Base-by-base conservation (phyloP, 176 grass and related monocot genomes). In the Tuctoria greenei region DNA sequence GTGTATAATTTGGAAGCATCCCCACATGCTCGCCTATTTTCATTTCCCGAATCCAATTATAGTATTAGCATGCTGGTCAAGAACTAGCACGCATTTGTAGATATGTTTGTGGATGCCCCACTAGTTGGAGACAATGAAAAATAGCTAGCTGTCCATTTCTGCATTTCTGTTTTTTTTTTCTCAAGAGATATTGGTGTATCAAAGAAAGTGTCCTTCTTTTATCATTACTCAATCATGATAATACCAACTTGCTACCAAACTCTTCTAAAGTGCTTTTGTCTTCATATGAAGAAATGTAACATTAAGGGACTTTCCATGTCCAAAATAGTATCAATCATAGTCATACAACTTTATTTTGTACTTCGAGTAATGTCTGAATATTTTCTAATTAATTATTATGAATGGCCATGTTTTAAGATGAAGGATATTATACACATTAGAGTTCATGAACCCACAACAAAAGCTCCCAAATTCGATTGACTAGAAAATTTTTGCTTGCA, bases 181-280 rank as follows among this genome's bases (percentile, higher is more conserved):
- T 0, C 12, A 40, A 40, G 61, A 69, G 52, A 83, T 79, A 83
- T 86, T 74, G n/a, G 56, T 49, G 38, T 65, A 62, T 69, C 25
- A 68, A 45, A 49, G 23, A 67, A 83, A 83, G 80, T 40, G 44
- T 12, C 25, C 75, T 79, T 88, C 69, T 69, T 83, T 83, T 83
- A 73, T 18, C 38, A 57, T 63, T 69, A 88, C 75, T 79, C 80
- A 56, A 79, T 69, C 71, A 75, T 79, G 43, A 79, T 79, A 75
- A 80, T 77, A 75, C 59, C 81, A 71, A 88, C 81, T 79, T 67
- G 75, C 56, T 80, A 88, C 76, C 70, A 88, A 84, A 75, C 64
- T 27, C 11, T 80, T 80, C 11, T 71, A 84, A 88, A 79, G 69
- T 63, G 44, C 36, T 74, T 88, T 74, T 83, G 69, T 79, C 75